Evolutionary conservation across 495 filamentous ascomycete genomes (phyloP).

Genomic region (Penicillium mononematosum): DNA sequence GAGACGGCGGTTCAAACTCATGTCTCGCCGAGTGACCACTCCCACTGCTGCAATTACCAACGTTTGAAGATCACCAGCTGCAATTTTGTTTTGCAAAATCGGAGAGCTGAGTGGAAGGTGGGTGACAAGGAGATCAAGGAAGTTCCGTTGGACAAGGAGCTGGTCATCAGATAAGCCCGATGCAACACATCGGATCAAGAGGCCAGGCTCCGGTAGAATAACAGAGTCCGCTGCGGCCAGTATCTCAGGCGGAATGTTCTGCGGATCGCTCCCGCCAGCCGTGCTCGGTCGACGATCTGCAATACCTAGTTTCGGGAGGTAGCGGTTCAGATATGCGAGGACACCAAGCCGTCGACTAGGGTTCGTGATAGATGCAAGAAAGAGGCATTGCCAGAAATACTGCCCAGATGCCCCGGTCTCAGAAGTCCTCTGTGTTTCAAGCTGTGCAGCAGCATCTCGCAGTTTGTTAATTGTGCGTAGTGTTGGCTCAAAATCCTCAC

Average conservation of each 20-base stretch:
- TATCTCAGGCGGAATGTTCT: slow-evolving; percentile 30
- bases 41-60: slow-evolving; percentile 78
- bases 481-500: slow-evolving; percentile 93
- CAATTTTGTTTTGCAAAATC: slow-evolving; percentile 72
- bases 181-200: slow-evolving; percentile 86
- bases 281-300: slow-evolving; percentile 36
- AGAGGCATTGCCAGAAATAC: slow-evolving; percentile 98
- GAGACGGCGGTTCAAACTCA: slow-evolving; percentile 90
- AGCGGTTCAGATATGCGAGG: slow-evolving; percentile 77
- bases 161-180: slow-evolving; percentile 88
- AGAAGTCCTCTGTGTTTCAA: slow-evolving; percentile 42
- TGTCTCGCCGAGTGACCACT: slow-evolving; percentile 84
- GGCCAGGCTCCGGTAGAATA: slow-evolving; percentile 86
- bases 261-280: slow-evolving; percentile 24
- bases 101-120: slow-evolving; percentile 86
- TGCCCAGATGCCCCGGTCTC: slow-evolving; percentile 65
- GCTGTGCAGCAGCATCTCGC: slow-evolving; percentile 61
- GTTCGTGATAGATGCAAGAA: slow-evolving; percentile 88
- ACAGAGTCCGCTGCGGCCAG: slow-evolving; percentile 64
- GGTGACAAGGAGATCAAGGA: slow-evolving; percentile 86
- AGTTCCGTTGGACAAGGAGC: slow-evolving; percentile 87
- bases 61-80: slow-evolving; percentile 70
- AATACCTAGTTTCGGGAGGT: slow-evolving; percentile 69
- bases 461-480: slow-evolving; percentile 74
- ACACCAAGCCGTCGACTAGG: slow-evolving; percentile 79